Evolutionary conservation across 1,139 yeast species (phyloP).

Genomic region (Magnusiomyces paraingens): DNA sequence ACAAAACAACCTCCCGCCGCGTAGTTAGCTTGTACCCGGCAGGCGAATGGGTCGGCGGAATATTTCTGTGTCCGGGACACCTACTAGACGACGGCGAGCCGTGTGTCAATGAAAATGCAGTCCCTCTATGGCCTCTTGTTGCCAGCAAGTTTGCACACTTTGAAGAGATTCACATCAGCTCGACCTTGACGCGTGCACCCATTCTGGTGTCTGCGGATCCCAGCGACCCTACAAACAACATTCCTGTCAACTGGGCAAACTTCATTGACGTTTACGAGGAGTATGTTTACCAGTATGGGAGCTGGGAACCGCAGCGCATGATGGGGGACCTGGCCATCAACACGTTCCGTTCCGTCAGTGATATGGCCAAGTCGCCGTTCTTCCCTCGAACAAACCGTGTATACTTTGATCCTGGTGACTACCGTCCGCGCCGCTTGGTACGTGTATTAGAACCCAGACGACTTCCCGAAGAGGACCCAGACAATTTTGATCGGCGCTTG

Average conservation of each 20-base stretch:
- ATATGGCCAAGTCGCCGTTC: too few relatives aligned
- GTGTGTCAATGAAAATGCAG: conserved; percentile 2
- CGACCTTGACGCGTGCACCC: background rate
- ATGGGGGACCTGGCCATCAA: background rate
- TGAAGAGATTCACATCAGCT: background rate
- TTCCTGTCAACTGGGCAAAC: conserved; percentile 2
- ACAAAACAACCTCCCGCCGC: conserved; percentile 1
- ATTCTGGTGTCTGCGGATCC: background rate
- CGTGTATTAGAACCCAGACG: too few relatives aligned
- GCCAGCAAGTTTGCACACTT: background rate
- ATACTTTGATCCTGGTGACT: too few relatives aligned
- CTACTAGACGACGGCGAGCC: background rate
- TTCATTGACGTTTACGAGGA: conserved; percentile 2
- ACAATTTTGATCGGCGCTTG: too few relatives aligned
- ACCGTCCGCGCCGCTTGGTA: too few relatives aligned
- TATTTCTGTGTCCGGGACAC: conserved; percentile 2
- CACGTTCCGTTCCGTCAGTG: too few relatives aligned
- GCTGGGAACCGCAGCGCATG: background rate
- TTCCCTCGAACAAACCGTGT: too few relatives aligned
- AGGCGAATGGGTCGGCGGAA: conserved; percentile 5
- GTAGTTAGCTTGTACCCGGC: background rate
- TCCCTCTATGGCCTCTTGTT: conserved; percentile 3
- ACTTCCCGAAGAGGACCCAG: too few relatives aligned
- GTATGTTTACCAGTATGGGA: background rate
- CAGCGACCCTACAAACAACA: background rate